These are phyloP conservation scores for Akebia trifoliata DNA, from an alignment of 164 flowering plant species.

Conservation along the genomic window DNA sequence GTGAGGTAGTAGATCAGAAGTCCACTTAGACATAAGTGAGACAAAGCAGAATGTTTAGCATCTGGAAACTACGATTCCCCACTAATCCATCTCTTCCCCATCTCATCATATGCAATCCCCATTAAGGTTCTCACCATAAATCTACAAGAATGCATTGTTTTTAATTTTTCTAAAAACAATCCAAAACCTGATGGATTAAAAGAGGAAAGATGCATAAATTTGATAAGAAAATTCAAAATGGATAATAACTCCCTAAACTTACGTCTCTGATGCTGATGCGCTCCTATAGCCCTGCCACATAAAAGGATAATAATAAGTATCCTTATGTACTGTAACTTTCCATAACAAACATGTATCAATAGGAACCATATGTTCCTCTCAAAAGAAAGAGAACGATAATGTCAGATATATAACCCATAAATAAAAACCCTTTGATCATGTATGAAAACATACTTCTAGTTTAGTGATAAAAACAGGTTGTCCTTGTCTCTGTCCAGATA, in stretches of 20 bases:
- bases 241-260: slow-evolving; percentile 26
- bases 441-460: slow-evolving; percentile 58
- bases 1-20: background rate
- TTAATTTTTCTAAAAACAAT: background rate
- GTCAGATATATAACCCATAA: background rate
- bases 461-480: slow-evolving; percentile 55
- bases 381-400: background rate
- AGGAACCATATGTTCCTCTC: background rate
- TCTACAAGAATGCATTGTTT: background rate
- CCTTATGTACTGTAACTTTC: background rate
- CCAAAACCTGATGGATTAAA: background rate
- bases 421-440: background rate
- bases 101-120: too few relatives aligned
- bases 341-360: background rate
- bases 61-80: background rate
- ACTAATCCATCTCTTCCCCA: too few relatives aligned
- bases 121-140: too few relatives aligned
- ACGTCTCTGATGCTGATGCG: slow-evolving; percentile 81
- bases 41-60: background rate
- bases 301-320: slow-evolving; percentile 2
- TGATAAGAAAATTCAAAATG: background rate
- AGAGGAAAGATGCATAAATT: background rate
- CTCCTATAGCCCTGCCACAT: slow-evolving; percentile 75
- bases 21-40: background rate
- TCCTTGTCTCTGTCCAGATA: slow-evolving; percentile 34